Evolutionary conservation across 2,329 filamentous ascomycete genomes (phyloP).

Genomic region (Nannizzia gypsea): DNA sequence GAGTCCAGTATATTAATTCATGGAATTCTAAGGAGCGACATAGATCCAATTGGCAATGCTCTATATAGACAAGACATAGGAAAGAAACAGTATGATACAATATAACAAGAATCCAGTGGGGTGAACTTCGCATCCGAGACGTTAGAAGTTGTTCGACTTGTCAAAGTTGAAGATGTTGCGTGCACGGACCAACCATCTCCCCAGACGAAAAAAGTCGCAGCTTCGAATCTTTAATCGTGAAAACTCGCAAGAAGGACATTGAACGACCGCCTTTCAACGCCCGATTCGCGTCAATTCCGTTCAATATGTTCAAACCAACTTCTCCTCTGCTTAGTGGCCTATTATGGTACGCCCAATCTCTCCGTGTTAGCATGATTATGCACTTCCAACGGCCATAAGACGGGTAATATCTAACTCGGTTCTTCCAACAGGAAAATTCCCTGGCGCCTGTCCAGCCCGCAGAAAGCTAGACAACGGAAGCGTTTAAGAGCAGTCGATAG

Average conservation of each 20-base stretch:
- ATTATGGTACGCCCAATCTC: slow-evolving; percentile 51
- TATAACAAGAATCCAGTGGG: background rate
- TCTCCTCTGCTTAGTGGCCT: slow-evolving; percentile 67
- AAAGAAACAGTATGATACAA: background rate
- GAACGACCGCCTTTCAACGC: slow-evolving; percentile 7
- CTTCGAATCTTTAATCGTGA: background rate
- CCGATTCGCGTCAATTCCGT: background rate
- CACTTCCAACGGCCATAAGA: background rate
- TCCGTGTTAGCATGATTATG: background rate
- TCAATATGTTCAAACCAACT: slow-evolving; percentile 69
- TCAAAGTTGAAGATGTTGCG: background rate
- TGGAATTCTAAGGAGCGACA: background rate
- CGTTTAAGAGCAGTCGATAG: slow-evolving; percentile 75
- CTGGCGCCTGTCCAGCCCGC: slow-evolving; percentile 84
- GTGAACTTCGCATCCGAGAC: background rate
- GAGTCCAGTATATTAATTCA: background rate
- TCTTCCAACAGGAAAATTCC: slow-evolving; percentile 65
- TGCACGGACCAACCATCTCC: background rate
- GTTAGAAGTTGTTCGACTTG: background rate
- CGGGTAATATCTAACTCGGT: background rate
- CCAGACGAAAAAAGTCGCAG: background rate
- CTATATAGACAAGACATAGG: background rate
- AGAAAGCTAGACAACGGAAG: slow-evolving; percentile 76
- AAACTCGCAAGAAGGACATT: background rate
- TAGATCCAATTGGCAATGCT: background rate